Conservation (phyloP, 352 stramenopile species). For the Pilasporangium apinafurcum region DNA sequence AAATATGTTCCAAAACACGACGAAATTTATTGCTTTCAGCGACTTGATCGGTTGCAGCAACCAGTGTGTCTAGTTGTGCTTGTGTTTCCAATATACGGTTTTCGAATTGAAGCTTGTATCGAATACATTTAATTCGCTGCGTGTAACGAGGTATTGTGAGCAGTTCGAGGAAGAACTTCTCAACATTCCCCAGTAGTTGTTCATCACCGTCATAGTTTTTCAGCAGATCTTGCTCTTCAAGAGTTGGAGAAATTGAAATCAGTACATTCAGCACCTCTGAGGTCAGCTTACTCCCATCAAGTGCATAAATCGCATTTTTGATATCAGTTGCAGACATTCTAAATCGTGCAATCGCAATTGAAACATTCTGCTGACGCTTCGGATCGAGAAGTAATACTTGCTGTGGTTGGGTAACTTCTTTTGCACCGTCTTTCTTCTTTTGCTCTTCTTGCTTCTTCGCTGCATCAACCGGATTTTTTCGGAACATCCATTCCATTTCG, state of each 20-base stretch:
- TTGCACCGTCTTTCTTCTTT: constrained; percentile 66
- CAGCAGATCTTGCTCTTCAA: constrained; percentile 87
- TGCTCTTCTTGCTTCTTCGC: constrained; percentile 67
- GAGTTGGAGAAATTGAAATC: constrained; percentile 82
- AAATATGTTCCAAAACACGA: constrained; percentile 70
- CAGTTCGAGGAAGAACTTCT: constrained; percentile 86
- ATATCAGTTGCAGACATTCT: constrained; percentile 89
- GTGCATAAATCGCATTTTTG: constrained; percentile 75
- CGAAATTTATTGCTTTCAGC: constrained; percentile 76
- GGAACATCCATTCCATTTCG: constrained; percentile 89
- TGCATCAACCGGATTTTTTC: constrained; percentile 63
- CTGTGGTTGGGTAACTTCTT: constrained; percentile 40
- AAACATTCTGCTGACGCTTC: constrained; percentile 96
- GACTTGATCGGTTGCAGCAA: constrained; percentile 79
- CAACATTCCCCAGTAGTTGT: constrained; percentile 79
- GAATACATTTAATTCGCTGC: constrained; percentile 84
- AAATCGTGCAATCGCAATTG: constrained; percentile 95
- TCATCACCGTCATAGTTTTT: constrained; percentile 89
- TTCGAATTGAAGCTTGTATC: constrained; percentile 85
- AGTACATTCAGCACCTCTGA: constrained; percentile 85
- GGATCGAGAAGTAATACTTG: constrained; percentile 90
- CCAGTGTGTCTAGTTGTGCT: constrained; percentile 73
- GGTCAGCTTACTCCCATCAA: constrained; percentile 66
- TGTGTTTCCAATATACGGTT: constrained; percentile 78
- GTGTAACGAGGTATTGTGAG: constrained; percentile 84